Conservation (phyloP, 495 filamentous ascomycete species). For the Annulohypoxylon nitens region DNA sequence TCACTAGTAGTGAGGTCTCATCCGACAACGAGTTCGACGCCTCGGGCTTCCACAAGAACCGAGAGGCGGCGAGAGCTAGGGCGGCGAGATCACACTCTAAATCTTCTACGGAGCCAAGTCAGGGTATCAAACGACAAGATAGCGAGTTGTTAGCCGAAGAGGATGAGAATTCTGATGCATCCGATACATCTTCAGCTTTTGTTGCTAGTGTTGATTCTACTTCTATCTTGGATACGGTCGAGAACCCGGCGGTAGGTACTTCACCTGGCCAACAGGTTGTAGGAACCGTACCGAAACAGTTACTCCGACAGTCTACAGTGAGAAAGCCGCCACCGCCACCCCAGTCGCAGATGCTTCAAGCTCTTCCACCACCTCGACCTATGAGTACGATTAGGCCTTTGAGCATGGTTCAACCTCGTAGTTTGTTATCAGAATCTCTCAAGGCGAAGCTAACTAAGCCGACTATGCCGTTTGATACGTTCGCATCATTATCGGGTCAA, state of each 20-base stretch:
- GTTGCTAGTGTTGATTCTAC: constrained; percentile 67
- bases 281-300: constrained; percentile 66
- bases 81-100: constrained; percentile 60
- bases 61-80: constrained; percentile 61
- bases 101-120: constrained; percentile 54
- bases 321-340: constrained; percentile 58
- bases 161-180: constrained; percentile 70
- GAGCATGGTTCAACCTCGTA: constrained; percentile 83
- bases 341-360: constrained; percentile 73
- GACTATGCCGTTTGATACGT: constrained; percentile 84
- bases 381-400: constrained; percentile 87
- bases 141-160: constrained; percentile 70
- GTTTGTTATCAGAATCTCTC: constrained; percentile 74
- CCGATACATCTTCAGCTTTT: constrained; percentile 66
- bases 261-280: constrained; percentile 65
- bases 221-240: constrained; percentile 65
- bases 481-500: constrained; percentile 87
- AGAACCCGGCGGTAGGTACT: constrained; percentile 59
- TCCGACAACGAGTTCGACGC: constrained; percentile 88
- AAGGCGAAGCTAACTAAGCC: constrained; percentile 85
- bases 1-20: constrained; percentile 91
- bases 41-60: constrained; percentile 70
- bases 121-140: constrained; percentile 59
- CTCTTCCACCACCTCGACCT: constrained; percentile 91
- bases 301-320: constrained; percentile 64